These are phyloP conservation scores for Dalbergia cochinchinensis DNA, from an alignment of 306 rosid genomes.

Conservation along the genomic window DNA sequence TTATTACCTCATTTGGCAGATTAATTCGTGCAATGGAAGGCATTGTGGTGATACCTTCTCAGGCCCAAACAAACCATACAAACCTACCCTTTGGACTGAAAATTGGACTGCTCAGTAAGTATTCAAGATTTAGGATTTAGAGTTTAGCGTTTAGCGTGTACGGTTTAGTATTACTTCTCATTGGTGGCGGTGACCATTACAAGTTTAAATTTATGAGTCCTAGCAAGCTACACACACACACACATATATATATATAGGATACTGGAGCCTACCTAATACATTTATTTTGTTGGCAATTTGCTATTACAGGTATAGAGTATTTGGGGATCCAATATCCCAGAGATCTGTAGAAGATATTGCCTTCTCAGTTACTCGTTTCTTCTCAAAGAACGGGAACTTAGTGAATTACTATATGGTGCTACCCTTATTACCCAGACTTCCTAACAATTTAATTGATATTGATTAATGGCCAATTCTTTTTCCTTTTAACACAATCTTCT, in stretches of 20 bases:
- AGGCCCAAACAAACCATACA: conserved; percentile 92
- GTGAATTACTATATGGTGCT: conserved; percentile 91
- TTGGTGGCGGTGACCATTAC: too few species aligned
- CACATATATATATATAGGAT: background rate
- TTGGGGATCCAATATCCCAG: conserved; percentile 80
- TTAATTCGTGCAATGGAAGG: conserved; percentile 95
- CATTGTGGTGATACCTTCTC: conserved; percentile 93
- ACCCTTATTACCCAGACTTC: background rate
- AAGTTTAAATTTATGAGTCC: background rate
- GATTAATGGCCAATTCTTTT: too few species aligned
- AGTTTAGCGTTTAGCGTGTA: too few species aligned
- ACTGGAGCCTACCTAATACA: background rate
- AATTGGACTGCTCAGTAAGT: conserved; percentile 98
- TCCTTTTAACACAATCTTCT: background rate
- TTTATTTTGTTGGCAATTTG: conserved; percentile 17
- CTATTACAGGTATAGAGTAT: conserved; percentile 69
- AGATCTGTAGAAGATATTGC: conserved; percentile 96
- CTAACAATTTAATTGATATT: background rate
- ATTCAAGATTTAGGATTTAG: too few species aligned
- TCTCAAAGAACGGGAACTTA: conserved; percentile 79
- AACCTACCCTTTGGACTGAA: conserved; percentile 92
- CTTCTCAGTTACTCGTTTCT: conserved; percentile 80
- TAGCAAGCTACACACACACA: background rate
- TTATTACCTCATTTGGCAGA: conserved; percentile 46
- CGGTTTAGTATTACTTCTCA: too few species aligned